Evolutionary conservation across 1,284 basidiomycete species (phyloP).

Genomic region (Moesziomyces globuligerus): DNA sequence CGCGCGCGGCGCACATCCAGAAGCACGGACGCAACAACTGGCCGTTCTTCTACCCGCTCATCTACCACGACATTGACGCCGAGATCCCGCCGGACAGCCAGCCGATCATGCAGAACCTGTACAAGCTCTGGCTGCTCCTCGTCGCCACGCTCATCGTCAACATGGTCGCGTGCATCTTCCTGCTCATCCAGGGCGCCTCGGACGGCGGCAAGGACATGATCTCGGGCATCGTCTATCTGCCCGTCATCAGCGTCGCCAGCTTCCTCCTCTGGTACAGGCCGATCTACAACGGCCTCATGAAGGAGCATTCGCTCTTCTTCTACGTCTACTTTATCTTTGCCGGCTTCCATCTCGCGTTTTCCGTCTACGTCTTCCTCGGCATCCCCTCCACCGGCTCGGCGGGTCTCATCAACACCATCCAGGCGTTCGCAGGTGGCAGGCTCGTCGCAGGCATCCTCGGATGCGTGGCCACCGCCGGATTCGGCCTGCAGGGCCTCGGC

Average conservation of each 20-base stretch:
- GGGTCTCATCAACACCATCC: conserved; percentile 91
- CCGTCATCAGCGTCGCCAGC: conserved; percentile 81
- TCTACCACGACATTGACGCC: conserved; percentile 88
- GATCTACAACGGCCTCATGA: conserved; percentile 96
- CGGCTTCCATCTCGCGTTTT: conserved; percentile 90
- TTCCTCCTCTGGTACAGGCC: conserved; percentile 89
- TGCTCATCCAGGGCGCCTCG: conserved; percentile 79
- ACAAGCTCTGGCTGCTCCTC: conserved; percentile 69
- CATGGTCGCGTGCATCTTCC: conserved; percentile 86
- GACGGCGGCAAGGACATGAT: conserved; percentile 85
- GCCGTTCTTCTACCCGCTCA: conserved; percentile 89
- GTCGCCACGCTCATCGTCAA: conserved; percentile 83
- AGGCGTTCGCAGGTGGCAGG: conserved; percentile 66
- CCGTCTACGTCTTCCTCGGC: conserved; percentile 70
- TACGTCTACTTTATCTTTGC: conserved; percentile 72
- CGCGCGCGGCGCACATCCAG: conserved; percentile 75
- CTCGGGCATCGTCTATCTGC: conserved; percentile 76
- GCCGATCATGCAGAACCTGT: conserved; percentile 80
- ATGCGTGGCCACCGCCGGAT: conserved; percentile 82
- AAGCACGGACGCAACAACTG: conserved; percentile 87
- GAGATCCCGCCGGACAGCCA: conserved; percentile 87
- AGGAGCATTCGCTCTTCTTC: conserved; percentile 74
- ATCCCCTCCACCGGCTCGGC: conserved; percentile 84
- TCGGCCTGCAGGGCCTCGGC: conserved; percentile 85
- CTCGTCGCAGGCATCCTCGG: conserved; percentile 72